These are phyloP conservation scores for Uronychia setigera DNA, from an alignment of 73 alveolate genomes.

Conservation along the genomic window DNA sequence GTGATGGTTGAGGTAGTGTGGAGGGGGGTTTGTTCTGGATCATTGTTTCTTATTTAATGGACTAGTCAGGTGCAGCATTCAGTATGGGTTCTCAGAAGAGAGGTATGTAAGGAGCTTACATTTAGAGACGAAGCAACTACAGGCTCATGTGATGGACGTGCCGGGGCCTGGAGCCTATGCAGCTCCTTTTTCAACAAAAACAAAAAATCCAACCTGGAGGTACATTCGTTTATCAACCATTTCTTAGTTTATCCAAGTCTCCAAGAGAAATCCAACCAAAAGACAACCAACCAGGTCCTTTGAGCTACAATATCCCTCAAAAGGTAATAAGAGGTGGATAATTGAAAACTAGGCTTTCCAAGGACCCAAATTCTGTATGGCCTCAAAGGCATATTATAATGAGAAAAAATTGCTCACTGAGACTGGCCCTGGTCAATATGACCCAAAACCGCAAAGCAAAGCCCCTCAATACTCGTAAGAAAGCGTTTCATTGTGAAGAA, in stretches of 20 bases:
- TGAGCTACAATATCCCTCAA: constrained; percentile 22
- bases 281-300: constrained; percentile 32
- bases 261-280: background rate
- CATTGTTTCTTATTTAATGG: too few relatives aligned
- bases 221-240: background rate
- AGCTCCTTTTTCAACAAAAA: background rate
- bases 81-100: too few relatives aligned
- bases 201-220: background rate
- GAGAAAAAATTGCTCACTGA: constrained; percentile 23
- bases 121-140: too few relatives aligned
- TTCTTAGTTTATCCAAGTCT: background rate
- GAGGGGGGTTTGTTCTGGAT: too few relatives aligned
- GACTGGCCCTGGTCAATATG: constrained; percentile 44
- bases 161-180: background rate
- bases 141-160: too few relatives aligned
- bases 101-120: too few relatives aligned
- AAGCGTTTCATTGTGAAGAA: constrained; percentile 1
- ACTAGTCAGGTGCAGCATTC: too few relatives aligned
- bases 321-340: background rate
- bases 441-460: constrained; percentile 13
- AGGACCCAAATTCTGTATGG: constrained; percentile 39
- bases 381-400: constrained; percentile 5
- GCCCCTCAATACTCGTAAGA: constrained; percentile 5
- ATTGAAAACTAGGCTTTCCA: background rate
- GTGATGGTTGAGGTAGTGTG: too few relatives aligned